phyloP scores from a whole-genome alignment of 331 rosid genomes.

The Prunus yedoensis region DNA sequence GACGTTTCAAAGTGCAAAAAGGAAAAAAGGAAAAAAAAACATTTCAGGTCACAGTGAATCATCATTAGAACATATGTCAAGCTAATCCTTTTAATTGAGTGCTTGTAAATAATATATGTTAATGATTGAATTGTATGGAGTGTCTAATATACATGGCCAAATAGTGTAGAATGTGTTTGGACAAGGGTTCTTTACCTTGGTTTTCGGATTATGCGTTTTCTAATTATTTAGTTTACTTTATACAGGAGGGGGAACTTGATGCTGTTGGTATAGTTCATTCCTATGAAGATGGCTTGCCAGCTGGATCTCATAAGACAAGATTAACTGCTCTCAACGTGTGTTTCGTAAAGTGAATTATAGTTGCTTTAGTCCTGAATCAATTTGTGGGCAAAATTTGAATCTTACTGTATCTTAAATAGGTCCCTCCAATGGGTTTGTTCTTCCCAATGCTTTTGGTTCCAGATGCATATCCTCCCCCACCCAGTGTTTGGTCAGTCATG shows the following conservation, averaged over 20 bases:
- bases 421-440: conserved; percentile 98
- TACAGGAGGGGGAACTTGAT: conserved; percentile 82
- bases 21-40: background rate
- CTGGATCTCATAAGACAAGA: conserved; percentile 86
- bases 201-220: conserved; percentile 21
- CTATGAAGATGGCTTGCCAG: conserved; percentile 66
- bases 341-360: conserved; percentile 20
- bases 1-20: background rate
- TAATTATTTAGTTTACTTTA: conserved; percentile 26
- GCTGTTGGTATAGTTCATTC: conserved; percentile 77
- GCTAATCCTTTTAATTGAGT: background rate
- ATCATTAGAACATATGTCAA: background rate
- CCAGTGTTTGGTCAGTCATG: conserved; percentile 74
- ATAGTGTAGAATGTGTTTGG: background rate
- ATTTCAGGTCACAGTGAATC: background rate
- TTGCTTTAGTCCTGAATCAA: conserved; percentile 13
- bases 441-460: conserved; percentile 86
- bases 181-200: conserved; percentile 10
- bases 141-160: background rate
- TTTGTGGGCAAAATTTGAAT: conserved; percentile 11
- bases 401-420: conserved; percentile 40
- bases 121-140: background rate
- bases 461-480: conserved; percentile 91
- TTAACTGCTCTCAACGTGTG: conserved; percentile 82
- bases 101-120: background rate